These are phyloP conservation scores for Candida mattraensis DNA, from an alignment of 805 yeast species.

Conservation along the genomic window DNA sequence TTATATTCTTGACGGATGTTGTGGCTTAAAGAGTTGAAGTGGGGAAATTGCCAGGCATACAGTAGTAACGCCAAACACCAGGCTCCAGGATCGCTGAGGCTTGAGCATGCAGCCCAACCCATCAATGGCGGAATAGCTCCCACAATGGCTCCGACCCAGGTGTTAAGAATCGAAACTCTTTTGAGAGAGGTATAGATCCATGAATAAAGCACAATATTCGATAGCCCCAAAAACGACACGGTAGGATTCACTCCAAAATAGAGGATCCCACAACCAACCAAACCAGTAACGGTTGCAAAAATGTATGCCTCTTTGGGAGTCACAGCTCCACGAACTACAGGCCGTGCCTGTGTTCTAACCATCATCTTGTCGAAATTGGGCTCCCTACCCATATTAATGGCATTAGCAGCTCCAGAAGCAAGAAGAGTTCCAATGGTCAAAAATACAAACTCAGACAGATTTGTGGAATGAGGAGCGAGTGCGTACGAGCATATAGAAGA, in stretches of 20 bases:
- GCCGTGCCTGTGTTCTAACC: conserved; percentile 86
- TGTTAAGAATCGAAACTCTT: conserved; percentile 78
- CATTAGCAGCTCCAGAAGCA: conserved; percentile 92
- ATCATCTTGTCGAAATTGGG: conserved; percentile 84
- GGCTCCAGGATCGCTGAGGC: conserved; percentile 82
- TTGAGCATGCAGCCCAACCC: conserved; percentile 97
- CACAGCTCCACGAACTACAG: conserved; percentile 82
- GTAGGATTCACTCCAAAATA: conserved; percentile 82
- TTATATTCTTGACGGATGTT: conserved; percentile 85
- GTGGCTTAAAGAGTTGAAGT: conserved; percentile 89
- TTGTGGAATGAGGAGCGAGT: conserved; percentile 78
- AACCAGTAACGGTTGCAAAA: conserved; percentile 77
- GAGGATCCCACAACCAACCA: conserved; percentile 65
- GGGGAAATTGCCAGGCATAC: conserved; percentile 99
- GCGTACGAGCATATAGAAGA: conserved; percentile 95
- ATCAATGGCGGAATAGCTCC: conserved; percentile 98
- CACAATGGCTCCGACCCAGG: conserved; percentile 99
- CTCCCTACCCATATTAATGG: conserved; percentile 96
- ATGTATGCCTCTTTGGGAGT: conserved; percentile 73
- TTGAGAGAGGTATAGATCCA: conserved; percentile 92
- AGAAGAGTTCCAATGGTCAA: conserved; percentile 84
- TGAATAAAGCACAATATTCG: conserved; percentile 79
- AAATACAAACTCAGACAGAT: conserved; percentile 65
- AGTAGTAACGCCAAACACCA: conserved; percentile 90
- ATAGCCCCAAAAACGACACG: conserved; percentile 77